These are phyloP conservation scores for Neofusicoccum cordaticola DNA, from an alignment of 2,329 filamentous ascomycete species.

Conservation along the genomic window DNA sequence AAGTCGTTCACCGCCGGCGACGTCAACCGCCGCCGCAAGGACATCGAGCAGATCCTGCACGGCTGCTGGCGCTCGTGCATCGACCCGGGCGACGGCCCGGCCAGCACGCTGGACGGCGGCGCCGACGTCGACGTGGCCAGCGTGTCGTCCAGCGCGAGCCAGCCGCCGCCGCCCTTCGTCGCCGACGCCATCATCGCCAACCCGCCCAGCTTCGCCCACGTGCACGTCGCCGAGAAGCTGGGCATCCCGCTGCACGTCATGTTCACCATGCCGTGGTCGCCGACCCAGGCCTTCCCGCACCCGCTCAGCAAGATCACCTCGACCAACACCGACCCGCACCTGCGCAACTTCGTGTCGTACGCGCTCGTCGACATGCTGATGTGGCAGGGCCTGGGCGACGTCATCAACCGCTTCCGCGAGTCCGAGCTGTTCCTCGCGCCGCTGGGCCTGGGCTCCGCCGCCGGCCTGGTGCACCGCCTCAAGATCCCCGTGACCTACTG, in stretches of 20 bases:
- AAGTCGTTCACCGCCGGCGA: constrained; percentile 72
- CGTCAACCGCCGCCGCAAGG: constrained; percentile 62
- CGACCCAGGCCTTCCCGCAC: constrained; percentile 72
- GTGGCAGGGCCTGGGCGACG: constrained; percentile 65
- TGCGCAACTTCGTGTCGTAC: constrained; percentile 79
- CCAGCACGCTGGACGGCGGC: constrained; percentile 49
- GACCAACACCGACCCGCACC: constrained; percentile 67
- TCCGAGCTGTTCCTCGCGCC: constrained; percentile 69
- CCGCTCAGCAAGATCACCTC: constrained; percentile 73
- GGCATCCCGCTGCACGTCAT: constrained; percentile 77
- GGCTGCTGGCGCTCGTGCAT: constrained; percentile 80
- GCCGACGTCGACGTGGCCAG: constrained; percentile 18
- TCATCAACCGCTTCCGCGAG: constrained; percentile 71
- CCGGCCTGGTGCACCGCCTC: constrained; percentile 67
- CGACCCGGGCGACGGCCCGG: constrained; percentile 63
- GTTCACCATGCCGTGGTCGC: constrained; percentile 84
- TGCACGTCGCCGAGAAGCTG: constrained; percentile 72
- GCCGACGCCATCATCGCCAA: constrained; percentile 81
- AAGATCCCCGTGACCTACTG: constrained; percentile 72
- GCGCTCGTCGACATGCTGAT: constrained; percentile 76
- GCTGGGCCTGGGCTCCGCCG: constrained; percentile 73
- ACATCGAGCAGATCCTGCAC: constrained; percentile 79
- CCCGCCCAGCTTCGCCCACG: constrained; percentile 72
- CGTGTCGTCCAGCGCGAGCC: constrained; percentile 43
- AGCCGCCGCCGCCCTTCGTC: constrained; percentile 64